A percentile compares a stretch with the other conserved stretches of the same genome.
These are phyloP conservation scores for Colletotrichum lentis DNA, from an alignment of 2,329 filamentous ascomycete genomes.

Conservation along the genomic window DNA sequence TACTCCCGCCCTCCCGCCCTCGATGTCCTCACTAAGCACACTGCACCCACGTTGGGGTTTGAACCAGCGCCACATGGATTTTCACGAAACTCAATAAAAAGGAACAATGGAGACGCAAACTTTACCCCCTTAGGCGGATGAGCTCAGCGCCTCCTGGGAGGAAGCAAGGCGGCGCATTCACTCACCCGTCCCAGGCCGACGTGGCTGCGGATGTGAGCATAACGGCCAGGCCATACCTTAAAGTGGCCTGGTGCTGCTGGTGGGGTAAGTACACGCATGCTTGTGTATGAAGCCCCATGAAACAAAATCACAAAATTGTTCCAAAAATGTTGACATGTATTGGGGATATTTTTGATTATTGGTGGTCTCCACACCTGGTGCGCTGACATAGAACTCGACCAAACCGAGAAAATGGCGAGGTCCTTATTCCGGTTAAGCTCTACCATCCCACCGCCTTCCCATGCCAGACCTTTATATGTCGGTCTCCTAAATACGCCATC, in stretches of 20 bases:
- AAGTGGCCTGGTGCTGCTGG: not conserved
- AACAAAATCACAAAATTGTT: not conserved
- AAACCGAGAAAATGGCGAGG: not conserved
- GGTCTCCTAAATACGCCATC: constrained; percentile 30
- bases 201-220: constrained; percentile 13
- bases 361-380: not conserved
- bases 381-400: not conserved
- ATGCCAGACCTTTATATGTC: constrained; percentile 27
- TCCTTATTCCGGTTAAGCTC: not conserved
- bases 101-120: constrained; percentile 3
- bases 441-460: constrained; percentile 12
- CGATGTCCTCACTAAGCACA: not conserved
- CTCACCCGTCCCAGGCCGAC: constrained; percentile 12
- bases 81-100: not conserved
- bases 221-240: not conserved
- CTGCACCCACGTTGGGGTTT: not conserved
- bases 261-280: not conserved
- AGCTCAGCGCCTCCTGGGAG: not conserved
- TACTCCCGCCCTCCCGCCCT: not conserved
- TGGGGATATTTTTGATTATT: constrained; percentile 1
- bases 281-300: not conserved
- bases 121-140: not conserved
- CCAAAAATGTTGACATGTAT: not conserved
- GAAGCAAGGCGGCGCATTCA: constrained; percentile 5
- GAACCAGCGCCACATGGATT: not conserved